Percentiles rank a stretch among this genome's conserved stretches.
These are phyloP conservation scores for Suillus variegatus DNA, from an alignment of 768 basidiomycete species.

Conservation along the genomic window DNA sequence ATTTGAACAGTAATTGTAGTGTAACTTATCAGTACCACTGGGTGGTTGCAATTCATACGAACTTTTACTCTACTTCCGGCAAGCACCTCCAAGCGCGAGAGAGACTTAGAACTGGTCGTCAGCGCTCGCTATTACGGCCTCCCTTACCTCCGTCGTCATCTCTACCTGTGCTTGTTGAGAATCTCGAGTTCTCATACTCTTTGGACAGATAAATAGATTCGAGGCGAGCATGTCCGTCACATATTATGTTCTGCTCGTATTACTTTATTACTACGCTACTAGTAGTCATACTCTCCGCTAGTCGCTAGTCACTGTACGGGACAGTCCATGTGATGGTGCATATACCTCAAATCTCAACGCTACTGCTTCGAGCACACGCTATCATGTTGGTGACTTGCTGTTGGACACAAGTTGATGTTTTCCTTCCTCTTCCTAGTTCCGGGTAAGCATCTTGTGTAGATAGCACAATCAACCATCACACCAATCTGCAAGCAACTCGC, in stretches of 20 bases:
- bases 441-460: neutral
- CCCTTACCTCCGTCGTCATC: neutral
- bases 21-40: neutral
- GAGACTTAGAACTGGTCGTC: neutral
- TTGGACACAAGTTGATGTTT: neutral
- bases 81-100: neutral
- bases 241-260: too few relatives aligned
- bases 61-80: neutral
- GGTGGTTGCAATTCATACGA: neutral
- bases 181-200: too few relatives aligned
- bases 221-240: too few relatives aligned
- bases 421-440: neutral
- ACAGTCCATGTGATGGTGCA: too few relatives aligned
- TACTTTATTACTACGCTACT: too few relatives aligned
- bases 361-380: too few relatives aligned
- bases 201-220: too few relatives aligned
- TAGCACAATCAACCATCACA: neutral
- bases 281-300: too few relatives aligned
- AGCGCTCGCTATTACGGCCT: neutral
- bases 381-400: too few relatives aligned
- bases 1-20: neutral
- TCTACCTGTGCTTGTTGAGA: neutral
- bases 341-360: too few relatives aligned
- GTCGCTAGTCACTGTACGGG: too few relatives aligned
- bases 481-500: neutral